phyloP scores from a whole-genome alignment of 2,329 filamentous ascomycete genomes.

The Pseudonectria foliicola region DNA sequence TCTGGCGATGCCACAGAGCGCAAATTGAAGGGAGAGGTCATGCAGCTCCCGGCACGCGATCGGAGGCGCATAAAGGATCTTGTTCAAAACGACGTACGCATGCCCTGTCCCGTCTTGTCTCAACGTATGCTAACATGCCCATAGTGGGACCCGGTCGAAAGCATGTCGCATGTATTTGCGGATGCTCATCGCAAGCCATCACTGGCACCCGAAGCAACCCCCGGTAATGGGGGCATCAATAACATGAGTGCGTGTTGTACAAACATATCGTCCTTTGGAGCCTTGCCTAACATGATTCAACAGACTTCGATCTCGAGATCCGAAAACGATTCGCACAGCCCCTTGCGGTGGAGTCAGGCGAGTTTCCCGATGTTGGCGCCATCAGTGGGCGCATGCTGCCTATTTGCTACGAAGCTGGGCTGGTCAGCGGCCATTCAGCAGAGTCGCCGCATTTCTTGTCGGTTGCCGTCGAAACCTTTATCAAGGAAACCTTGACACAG shows the following conservation, averaged over 20 bases:
- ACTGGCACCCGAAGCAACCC: constrained; percentile 52
- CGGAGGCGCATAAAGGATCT: constrained; percentile 61
- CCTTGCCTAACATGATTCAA: constrained; percentile 12
- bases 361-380: constrained; percentile 58
- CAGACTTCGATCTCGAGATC: constrained; percentile 61
- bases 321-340: constrained; percentile 58
- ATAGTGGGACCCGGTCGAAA: constrained; percentile 50
- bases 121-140: constrained; percentile 12
- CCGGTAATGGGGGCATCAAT: constrained; percentile 62
- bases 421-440: constrained; percentile 49
- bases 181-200: constrained; percentile 41
- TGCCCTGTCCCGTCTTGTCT: not conserved
- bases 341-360: constrained; percentile 59
- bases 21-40: constrained; percentile 60
- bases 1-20: constrained; percentile 60
- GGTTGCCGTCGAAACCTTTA: constrained; percentile 58
- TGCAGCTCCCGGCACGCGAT: constrained; percentile 62
- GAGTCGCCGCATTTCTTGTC: constrained; percentile 60
- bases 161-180: constrained; percentile 43
- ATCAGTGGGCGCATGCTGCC: constrained; percentile 61
- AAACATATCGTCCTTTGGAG: not conserved
- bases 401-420: constrained; percentile 59
- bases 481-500: constrained; percentile 58
- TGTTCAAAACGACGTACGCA: constrained; percentile 51
- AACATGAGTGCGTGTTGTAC: constrained; percentile 60